Evolutionary conservation across 169 alveolate species (phyloP).

Genomic region (Blepharisma undulans): DNA sequence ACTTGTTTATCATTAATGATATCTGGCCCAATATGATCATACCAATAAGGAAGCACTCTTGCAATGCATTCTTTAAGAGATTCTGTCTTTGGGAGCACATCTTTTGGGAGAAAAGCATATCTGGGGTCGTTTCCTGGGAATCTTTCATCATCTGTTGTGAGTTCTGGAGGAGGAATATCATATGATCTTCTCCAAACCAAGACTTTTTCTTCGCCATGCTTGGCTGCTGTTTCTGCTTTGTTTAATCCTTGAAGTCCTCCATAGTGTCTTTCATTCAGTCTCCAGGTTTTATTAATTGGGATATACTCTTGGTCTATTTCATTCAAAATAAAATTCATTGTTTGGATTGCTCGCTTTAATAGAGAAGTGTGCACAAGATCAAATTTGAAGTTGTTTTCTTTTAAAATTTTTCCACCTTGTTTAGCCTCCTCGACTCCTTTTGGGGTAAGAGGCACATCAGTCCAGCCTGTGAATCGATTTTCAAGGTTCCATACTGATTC

Average conservation of each 20-base stretch:
- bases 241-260: slow-evolving; percentile 98
- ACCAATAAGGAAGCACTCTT: slow-evolving; percentile 96
- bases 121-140: slow-evolving; percentile 90
- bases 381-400: slow-evolving; percentile 86
- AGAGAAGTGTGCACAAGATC: slow-evolving; percentile 95
- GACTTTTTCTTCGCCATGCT: slow-evolving; percentile 95
- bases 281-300: slow-evolving; percentile 91
- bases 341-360: slow-evolving; percentile 92
- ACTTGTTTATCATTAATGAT: slow-evolving; percentile 91
- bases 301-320: slow-evolving; percentile 89
- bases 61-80: slow-evolving; percentile 93
- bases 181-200: slow-evolving; percentile 97
- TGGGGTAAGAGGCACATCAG: slow-evolving; percentile 93
- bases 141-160: slow-evolving; percentile 86
- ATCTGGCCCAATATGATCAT: slow-evolving; percentile 92
- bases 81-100: slow-evolving; percentile 93
- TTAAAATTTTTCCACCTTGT: slow-evolving; percentile 91
- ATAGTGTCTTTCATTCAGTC: slow-evolving; percentile 97
- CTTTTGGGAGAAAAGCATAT: slow-evolving; percentile 87
- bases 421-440: slow-evolving; percentile 94
- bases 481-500: slow-evolving; percentile 96
- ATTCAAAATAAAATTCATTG: slow-evolving; percentile 90
- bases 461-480: slow-evolving; percentile 98
- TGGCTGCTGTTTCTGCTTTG: slow-evolving; percentile 92
- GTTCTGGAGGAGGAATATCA: slow-evolving; percentile 96